Percentiles rank a stretch among this genome's conserved stretches.
Evolutionary conservation across 2,329 filamentous ascomycete genomes (phyloP).

Genomic region (Leptographium lundbergii): DNA sequence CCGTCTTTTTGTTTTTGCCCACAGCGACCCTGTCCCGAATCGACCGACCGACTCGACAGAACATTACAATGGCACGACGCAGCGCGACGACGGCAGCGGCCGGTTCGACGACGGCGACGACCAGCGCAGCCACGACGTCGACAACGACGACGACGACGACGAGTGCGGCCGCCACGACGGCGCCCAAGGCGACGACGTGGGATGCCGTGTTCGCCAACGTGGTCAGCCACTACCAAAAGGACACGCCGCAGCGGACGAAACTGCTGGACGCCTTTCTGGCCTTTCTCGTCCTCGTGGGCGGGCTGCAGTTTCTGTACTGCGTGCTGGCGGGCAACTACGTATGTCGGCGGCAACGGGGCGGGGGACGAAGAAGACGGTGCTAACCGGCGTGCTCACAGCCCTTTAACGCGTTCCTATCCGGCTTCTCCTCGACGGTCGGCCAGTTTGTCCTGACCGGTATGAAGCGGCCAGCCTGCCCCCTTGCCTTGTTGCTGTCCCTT

Average conservation of each 20-base stretch:
- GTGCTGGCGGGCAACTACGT: constrained; percentile 89
- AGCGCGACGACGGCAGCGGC: constrained; percentile 2
- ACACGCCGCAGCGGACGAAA: constrained; percentile 83
- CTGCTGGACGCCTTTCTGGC: constrained; percentile 83
- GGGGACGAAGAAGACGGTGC: neutral
- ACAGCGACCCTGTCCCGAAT: neutral
- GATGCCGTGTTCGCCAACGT: constrained; percentile 55
- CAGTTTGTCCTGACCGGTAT: constrained; percentile 92
- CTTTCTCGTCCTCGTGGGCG: constrained; percentile 76
- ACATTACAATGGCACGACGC: constrained; percentile 1
- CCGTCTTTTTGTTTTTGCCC: neutral
- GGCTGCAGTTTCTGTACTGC: constrained; percentile 89
- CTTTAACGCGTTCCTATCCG: constrained; percentile 96
- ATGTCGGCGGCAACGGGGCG: constrained; percentile 22
- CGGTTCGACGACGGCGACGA: neutral
- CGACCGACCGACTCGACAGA: neutral
- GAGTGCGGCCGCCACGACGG: neutral
- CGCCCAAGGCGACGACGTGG: constrained; percentile 8
- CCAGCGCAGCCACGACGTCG: neutral
- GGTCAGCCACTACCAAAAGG: constrained; percentile 63
- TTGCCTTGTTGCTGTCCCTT: neutral
- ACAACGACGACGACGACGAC: neutral
- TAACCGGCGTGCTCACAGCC: constrained; percentile 42
- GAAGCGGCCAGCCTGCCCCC: constrained; percentile 9
- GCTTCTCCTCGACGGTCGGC: constrained; percentile 87